These are phyloP conservation scores for Hygrophorus pudorinus DNA, from an alignment of 768 basidiomycete genomes.

Conservation along the genomic window DNA sequence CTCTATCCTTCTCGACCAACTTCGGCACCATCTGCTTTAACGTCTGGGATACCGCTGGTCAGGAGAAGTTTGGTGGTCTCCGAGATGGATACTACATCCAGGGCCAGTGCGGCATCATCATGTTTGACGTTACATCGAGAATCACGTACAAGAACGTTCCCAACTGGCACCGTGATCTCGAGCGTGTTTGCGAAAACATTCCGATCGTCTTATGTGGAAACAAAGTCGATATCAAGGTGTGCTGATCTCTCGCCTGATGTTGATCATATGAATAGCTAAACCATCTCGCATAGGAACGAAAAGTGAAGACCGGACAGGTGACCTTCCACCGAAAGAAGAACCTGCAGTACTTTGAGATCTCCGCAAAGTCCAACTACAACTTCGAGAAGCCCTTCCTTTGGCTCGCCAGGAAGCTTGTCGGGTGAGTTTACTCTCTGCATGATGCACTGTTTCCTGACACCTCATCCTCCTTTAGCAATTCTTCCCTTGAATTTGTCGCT, in stretches of 20 bases:
- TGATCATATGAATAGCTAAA: constrained; percentile 2
- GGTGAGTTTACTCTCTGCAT: constrained; percentile 39
- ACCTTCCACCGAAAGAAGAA: constrained; percentile 99
- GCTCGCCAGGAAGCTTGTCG: constrained; percentile 96
- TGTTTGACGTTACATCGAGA: constrained; percentile 99
- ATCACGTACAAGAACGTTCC: constrained; percentile 99
- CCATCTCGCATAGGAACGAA: constrained; percentile 68
- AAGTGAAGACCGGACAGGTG: constrained; percentile 97
- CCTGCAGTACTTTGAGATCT: constrained; percentile 99
- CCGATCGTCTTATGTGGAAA: constrained; percentile 99
- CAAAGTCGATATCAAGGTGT: constrained; percentile 98
- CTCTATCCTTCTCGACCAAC: constrained; percentile 93
- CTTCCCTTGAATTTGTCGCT: constrained; percentile 87
- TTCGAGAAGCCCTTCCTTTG: constrained; percentile 99
- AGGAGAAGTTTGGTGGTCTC: constrained; percentile 99
- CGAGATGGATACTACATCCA: constrained; percentile 96
- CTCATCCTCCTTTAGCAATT: constrained; percentile 45
- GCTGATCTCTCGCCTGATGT: constrained; percentile 15
- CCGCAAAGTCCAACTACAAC: constrained; percentile 99
- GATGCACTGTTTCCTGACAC: background rate
- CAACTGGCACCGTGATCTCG: constrained; percentile 99
- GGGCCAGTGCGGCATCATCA: constrained; percentile 99
- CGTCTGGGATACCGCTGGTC: constrained; percentile 99
- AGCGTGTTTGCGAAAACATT: constrained; percentile 99
- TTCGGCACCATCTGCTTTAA: constrained; percentile 99